Conservation (phyloP, 2,329 filamentous ascomycete genomes). For the Pleoardoris graminearum region DNA sequence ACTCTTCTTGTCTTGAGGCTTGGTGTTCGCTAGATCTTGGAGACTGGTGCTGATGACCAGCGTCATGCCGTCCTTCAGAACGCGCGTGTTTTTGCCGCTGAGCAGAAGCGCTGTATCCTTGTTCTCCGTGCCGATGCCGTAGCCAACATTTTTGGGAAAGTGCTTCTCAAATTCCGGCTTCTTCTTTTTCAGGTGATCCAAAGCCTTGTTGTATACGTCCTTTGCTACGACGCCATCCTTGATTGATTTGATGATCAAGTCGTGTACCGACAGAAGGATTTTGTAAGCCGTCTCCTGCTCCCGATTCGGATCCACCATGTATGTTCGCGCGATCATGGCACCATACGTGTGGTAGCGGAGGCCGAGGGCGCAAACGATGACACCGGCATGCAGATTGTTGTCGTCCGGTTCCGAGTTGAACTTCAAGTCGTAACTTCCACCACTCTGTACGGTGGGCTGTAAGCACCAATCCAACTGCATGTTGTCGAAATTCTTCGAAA, state of each 20-base stretch:
- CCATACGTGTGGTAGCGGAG: conserved; percentile 96
- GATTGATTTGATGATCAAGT: conserved; percentile 86
- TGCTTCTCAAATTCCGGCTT: conserved; percentile 95
- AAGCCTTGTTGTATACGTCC: conserved; percentile 88
- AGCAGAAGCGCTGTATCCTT: conserved; percentile 81
- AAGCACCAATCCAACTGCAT: conserved; percentile 92
- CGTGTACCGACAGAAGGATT: conserved; percentile 80
- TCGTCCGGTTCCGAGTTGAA: conserved; percentile 78
- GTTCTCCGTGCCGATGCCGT: conserved; percentile 89
- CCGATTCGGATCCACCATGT: conserved; percentile 96
- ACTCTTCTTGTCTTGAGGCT: conserved; percentile 86
- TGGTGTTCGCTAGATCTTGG: conserved; percentile 83
- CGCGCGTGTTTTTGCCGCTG: conserved; percentile 81
- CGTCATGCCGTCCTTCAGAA: conserved; percentile 95
- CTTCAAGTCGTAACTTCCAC: conserved; percentile 90
- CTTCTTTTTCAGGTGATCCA: conserved; percentile 79
- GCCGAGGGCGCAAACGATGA: conserved; percentile 90
- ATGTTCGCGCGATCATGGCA: conserved; percentile 88
- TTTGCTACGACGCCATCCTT: conserved; percentile 83
- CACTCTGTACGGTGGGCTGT: conserved; percentile 88
- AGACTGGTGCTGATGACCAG: conserved; percentile 88
- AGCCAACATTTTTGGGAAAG: conserved; percentile 89
- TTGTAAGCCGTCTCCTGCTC: conserved; percentile 94
- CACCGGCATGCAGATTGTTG: conserved; percentile 81
- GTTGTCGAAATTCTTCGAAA: conserved; percentile 84